Conservation (phyloP, 192 early-diverging fungal species). For the Gryganskiella cystojenkinii region DNA sequence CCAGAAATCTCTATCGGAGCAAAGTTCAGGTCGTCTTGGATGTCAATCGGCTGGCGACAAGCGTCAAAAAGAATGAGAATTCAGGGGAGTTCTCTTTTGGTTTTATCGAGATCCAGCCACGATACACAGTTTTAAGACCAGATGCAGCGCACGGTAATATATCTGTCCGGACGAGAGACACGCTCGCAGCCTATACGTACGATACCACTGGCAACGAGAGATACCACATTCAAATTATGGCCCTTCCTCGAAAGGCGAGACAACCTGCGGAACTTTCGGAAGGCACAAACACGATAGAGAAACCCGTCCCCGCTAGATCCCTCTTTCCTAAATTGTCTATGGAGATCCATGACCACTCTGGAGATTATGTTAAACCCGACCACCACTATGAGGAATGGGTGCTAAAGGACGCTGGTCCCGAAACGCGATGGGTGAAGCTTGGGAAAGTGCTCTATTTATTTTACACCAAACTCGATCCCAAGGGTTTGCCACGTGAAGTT, state of each 20-base stretch:
- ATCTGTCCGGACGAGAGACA: background rate
- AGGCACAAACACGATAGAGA: no score
- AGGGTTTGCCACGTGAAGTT: slow-evolving; percentile 38
- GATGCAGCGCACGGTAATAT: background rate
- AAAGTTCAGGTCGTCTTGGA: slow-evolving; percentile 19
- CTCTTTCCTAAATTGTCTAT: no score
- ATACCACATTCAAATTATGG: slow-evolving; percentile 12
- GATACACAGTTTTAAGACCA: slow-evolving; percentile 5
- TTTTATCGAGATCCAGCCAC: slow-evolving; percentile 30
- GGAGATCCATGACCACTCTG: no score
- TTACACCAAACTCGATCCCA: slow-evolving; percentile 29
- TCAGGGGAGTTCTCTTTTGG: slow-evolving; percentile 24
- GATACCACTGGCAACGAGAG: slow-evolving; percentile 29
- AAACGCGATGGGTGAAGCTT: slow-evolving; percentile 24
- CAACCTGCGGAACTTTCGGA: no score
- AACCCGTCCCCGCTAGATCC: no score
- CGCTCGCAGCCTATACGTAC: slow-evolving; percentile 25
- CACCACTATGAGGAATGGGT: background rate
- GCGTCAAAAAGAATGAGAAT: background rate
- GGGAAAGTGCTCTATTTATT: slow-evolving; percentile 24
- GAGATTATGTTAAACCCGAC: no score
- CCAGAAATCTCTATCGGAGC: background rate
- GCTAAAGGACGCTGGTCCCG: slow-evolving; percentile 29
- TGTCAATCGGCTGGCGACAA: slow-evolving; percentile 32
- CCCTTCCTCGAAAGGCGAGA: background rate